Evolutionary conservation across 2,329 filamentous ascomycete genomes (phyloP), one percentile per base, ranked within the genome.

Genomic region (Fusarium newnesense): DNA sequence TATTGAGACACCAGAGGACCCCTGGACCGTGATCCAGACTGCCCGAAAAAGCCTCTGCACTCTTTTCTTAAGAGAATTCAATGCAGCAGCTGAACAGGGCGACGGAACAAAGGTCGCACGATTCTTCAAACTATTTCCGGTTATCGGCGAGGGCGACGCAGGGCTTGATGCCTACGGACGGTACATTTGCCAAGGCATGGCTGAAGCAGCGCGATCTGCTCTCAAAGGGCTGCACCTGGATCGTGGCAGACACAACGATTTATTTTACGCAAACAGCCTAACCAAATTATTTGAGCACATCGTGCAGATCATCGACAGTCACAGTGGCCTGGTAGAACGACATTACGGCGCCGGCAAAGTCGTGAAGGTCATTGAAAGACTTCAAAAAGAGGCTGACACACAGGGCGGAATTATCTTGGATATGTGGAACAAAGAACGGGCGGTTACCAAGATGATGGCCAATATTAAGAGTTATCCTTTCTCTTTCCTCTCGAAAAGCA

Each of bases 141-240:
- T n/a, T 6, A 26, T 37, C 16, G 30, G 24, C 15, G 50, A 11
- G 32, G 34, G 37, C 5, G n/a, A n/a, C 7, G 15, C 7, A 4
- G 50, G 50, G 3, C 34, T 53, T 5, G 18, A 53, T 2, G 49
- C 49, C 7, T 53, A 53, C 4, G 32, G 32, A 11, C 34, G 10
- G 19, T 53, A 53, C 21, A 37, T 53, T 9, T 53, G 34, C 19
- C 34, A 53, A 37, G 34, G 24, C 5, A 37, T 53, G 24, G 32
- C 9, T 7, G 34, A 53, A 9, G 19, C 5, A 21, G 13, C 32
- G 4, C 18, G 32, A 21, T 37, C 49, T 11, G 9, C 49, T 53
- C 49, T 53, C 9, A 5, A 7, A 6, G 0, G 12, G 2, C 9
- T 32, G 10, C 18, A 16, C 3, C 1, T 26, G 13, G 34, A n/a